Percentiles rank a stretch among this genome's conserved stretches.
These are phyloP conservation scores for Brassica incana DNA, from an alignment of 345 rosid genomes.

Conservation along the genomic window DNA sequence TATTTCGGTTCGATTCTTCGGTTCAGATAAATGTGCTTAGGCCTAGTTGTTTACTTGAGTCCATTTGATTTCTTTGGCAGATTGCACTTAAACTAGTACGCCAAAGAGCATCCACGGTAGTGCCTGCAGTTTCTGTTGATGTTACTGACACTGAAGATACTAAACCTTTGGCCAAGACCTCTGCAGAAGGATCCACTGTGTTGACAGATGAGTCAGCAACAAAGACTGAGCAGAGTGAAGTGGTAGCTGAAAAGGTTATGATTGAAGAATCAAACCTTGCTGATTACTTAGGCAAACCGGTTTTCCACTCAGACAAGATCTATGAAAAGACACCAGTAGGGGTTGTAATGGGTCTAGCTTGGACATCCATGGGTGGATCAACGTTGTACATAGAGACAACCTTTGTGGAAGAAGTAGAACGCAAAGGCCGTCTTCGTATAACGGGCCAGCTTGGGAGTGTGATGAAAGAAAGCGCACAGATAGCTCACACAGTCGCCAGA, in stretches of 20 bases:
- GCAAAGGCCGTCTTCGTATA: slow-evolving; percentile 64
- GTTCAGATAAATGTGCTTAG: too few relatives aligned
- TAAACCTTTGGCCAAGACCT: slow-evolving; percentile 17
- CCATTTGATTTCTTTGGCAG: slow-evolving; percentile 38
- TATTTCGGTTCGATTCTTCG: too few relatives aligned
- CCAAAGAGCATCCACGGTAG: slow-evolving; percentile 37
- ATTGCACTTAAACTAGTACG: slow-evolving; percentile 83
- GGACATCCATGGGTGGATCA: slow-evolving; percentile 96
- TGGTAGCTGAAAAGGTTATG: slow-evolving; percentile 34
- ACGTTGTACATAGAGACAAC: slow-evolving; percentile 85
- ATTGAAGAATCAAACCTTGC: slow-evolving; percentile 57
- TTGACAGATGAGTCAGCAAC: slow-evolving; percentile 16
- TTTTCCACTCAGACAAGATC: slow-evolving; percentile 69
- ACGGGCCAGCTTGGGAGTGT: slow-evolving; percentile 93
- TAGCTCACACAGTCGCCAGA: slow-evolving; percentile 81
- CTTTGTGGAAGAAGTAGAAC: slow-evolving; percentile 68
- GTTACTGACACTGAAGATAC: neutral
- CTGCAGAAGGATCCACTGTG: neutral
- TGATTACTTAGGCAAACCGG: slow-evolving; percentile 78
- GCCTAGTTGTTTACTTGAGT: neutral
- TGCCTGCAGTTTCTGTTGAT: neutral
- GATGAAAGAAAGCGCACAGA: slow-evolving; percentile 91
- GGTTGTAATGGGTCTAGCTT: slow-evolving; percentile 90
- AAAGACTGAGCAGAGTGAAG: slow-evolving; percentile 35
- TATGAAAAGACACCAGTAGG: slow-evolving; percentile 80